phyloP scores from a whole-genome alignment of 2,329 filamentous ascomycete species.

The Paecilomyces sp. region DNA sequence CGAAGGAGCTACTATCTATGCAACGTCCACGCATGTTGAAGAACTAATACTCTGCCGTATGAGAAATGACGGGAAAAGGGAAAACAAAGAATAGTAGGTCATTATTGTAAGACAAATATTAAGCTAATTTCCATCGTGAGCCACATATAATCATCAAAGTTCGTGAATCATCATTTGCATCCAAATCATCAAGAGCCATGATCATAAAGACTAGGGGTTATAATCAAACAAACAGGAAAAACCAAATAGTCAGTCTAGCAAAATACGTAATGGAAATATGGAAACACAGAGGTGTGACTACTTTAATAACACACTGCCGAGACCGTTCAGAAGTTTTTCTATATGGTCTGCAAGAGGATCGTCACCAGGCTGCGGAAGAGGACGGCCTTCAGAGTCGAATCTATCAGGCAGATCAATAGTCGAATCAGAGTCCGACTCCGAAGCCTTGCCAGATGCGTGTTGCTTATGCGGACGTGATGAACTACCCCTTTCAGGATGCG shows the following conservation, averaged over 20 bases:
- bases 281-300: neutral
- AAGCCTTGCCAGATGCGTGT: conserved; percentile 1
- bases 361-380: conserved; percentile 23
- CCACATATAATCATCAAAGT: neutral
- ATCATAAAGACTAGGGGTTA: neutral
- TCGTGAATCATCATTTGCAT: neutral
- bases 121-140: neutral
- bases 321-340: conserved; percentile 27
- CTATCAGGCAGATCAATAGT: conserved; percentile 38
- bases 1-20: neutral
- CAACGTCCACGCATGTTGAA: too few relatives aligned
- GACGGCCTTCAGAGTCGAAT: conserved; percentile 36
- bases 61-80: neutral
- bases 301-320: conserved; percentile 9
- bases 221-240: neutral
- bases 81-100: neutral
- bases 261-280: neutral
- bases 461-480: conserved; percentile 5
- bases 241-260: neutral
- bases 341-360: conserved; percentile 28
- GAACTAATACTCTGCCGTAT: neutral
- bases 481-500: neutral
- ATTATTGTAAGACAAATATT: neutral
- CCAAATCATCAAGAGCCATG: neutral
- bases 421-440: conserved; percentile 31